Conservation (phyloP, 129 eudicot genomes). For the Lactuca sativa region DNA sequence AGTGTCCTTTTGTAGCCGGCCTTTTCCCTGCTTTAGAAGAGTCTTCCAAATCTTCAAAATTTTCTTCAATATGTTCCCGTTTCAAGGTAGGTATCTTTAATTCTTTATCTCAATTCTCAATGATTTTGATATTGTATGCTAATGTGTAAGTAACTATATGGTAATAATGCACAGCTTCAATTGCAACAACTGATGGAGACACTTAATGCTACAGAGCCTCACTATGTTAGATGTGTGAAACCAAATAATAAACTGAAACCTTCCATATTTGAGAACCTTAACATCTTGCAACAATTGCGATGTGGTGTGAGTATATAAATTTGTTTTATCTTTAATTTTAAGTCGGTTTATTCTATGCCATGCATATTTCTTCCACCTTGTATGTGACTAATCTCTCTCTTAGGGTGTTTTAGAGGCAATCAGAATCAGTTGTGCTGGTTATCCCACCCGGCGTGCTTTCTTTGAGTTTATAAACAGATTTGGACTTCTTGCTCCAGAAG, state of each 20-base stretch:
- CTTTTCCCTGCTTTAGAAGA: conserved; percentile 93
- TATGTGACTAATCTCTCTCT: conserved; percentile 27
- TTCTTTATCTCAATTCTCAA: neutral
- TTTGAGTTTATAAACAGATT: conserved; percentile 96
- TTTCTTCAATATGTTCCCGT: conserved; percentile 95
- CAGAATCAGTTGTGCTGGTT: conserved; percentile 98
- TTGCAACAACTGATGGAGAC: conserved; percentile 94
- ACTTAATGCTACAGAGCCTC: conserved; percentile 92
- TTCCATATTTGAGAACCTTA: conserved; percentile 81
- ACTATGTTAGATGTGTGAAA: conserved; percentile 94
- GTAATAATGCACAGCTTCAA: conserved; percentile 74
- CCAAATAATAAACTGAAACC: conserved; percentile 94
- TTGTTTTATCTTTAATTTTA: neutral
- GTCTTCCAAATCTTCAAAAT: conserved; percentile 81
- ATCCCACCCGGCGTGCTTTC: conserved; percentile 97
- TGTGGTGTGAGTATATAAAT: conserved; percentile 83
- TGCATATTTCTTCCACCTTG: neutral
- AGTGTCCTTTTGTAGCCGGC: conserved; percentile 88
- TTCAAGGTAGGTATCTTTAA: conserved; percentile 58
- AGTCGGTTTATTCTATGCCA: neutral
- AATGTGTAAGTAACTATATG: conserved; percentile 11
- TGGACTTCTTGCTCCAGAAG: conserved; percentile 91
- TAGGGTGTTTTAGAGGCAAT: conserved; percentile 99
- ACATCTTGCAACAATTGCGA: conserved; percentile 93
- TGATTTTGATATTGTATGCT: conserved; percentile 3